Conservation (phyloP, 495 filamentous ascomycete species). For the Hyphodiscus hymeniophilus region DNA sequence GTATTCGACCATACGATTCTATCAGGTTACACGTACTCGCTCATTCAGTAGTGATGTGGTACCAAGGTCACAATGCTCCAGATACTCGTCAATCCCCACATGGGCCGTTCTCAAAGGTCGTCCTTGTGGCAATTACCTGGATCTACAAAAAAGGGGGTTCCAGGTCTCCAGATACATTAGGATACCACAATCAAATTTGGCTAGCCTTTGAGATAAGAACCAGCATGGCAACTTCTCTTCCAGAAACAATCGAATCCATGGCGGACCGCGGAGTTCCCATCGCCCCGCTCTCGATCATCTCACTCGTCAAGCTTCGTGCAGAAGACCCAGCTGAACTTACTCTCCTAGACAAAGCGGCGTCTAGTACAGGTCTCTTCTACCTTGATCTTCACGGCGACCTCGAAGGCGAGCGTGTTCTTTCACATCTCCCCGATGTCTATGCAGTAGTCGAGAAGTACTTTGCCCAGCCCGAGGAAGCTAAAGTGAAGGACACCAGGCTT, state of each 20-base stretch:
- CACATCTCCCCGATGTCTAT: conserved; percentile 7
- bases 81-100: too few species aligned
- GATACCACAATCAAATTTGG: too few species aligned
- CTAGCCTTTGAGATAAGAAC: too few species aligned
- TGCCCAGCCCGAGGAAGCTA: conserved; percentile 5
- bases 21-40: too few species aligned
- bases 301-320: conserved; percentile 7
- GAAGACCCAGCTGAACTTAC: conserved; percentile 7
- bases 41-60: too few species aligned
- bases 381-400: conserved; percentile 9
- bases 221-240: conserved; percentile 2
- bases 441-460: conserved; percentile 9
- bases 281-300: conserved; percentile 9
- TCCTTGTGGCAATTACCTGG: too few species aligned
- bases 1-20: too few species aligned
- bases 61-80: too few species aligned
- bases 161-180: too few species aligned
- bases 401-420: conserved; percentile 10
- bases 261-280: conserved; percentile 8
- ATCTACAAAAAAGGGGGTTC: too few species aligned
- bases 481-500: conserved; percentile 9
- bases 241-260: conserved; percentile 6
- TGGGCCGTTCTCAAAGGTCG: too few species aligned
- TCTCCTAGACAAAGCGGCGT: conserved; percentile 7
- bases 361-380: conserved; percentile 10